Base-by-base conservation (phyloP, 331 rosid species). In the Spiraea crenata region DNA sequence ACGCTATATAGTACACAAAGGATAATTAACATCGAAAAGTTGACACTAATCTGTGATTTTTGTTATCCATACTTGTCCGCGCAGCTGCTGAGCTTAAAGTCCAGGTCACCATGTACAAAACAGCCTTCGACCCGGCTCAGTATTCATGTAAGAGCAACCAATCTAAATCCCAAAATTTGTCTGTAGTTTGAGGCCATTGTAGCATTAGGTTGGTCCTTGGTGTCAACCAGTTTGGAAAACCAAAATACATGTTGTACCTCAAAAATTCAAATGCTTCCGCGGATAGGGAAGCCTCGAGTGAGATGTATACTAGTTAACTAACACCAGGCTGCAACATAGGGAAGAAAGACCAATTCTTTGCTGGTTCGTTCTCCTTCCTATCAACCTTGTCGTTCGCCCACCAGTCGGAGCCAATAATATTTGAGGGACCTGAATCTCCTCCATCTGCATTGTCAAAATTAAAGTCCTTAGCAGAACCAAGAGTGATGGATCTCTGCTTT, bases 311-410 rank as follows among this genome's bases (percentile, higher is more conserved):
- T 38, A 19, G 76, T 75, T 86, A 88, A 78, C 89, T 88, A 52
- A 88, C 56, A 57, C 86, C 76, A 9, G 92, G 86, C 74, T 86
- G 90, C 74, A 83, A 65, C 82, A 85, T 61, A 52, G 92, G 92
- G 81, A 86, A 90, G 80, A 90, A 88, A 68, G 95, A 82, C 97
- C 97, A 90, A 65, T 80, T 57, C 70, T 86, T 79, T 48, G 84
- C 37, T 19, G 82, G 54, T 35, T 62, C 85, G 16, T 77, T 66
- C 35, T 90, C 92, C 42, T 76, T 83, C 77, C 79, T 87, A 25
- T 57, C 84, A 73, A 86, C 90, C 77, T 88, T 90, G 88, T 86
- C 88, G 77, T 86, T 88, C 17, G 92, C 92, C 97, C 97, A 91
- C 97, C 97, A 91, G 63, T 88, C 88, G 9, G 90, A 76, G 50